phyloP scores from a whole-genome alignment of 331 rosid genomes.

The Quercus tomentella region DNA sequence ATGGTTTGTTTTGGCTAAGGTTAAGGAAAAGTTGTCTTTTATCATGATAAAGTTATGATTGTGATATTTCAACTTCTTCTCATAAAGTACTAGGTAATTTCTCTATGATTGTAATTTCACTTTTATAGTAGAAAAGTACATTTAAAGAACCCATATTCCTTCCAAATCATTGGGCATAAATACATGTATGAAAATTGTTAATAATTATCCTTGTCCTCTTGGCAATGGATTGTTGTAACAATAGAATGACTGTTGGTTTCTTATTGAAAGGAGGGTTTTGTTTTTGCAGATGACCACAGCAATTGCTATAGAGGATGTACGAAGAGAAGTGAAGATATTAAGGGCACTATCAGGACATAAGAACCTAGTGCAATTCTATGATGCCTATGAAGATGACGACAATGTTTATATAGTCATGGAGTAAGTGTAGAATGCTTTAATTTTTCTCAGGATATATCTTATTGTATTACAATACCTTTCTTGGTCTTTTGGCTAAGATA shows the following conservation, averaged over 20 bases:
- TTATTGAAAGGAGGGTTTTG: constrained; percentile 24
- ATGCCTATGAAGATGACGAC: constrained; percentile 73
- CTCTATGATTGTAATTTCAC: not conserved
- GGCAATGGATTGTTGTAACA: constrained; percentile 8
- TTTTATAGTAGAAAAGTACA: not conserved
- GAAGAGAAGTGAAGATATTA: constrained; percentile 84
- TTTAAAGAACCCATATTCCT: not conserved
- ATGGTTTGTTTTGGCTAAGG: not conserved
- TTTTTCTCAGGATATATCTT: not conserved
- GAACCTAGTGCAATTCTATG: constrained; percentile 76
- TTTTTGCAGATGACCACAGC: constrained; percentile 79
- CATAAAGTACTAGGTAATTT: not conserved
- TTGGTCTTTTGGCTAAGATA: not conserved
- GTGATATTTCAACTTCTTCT: constrained; percentile 9
- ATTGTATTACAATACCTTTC: not conserved
- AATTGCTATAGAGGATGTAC: constrained; percentile 76
- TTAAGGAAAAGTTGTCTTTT: not conserved
- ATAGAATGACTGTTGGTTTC: constrained; percentile 16
- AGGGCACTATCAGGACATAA: constrained; percentile 68
- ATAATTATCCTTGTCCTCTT: not conserved
- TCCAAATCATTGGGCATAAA: not conserved
- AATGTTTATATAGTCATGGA: constrained; percentile 81
- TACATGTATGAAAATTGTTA: not conserved
- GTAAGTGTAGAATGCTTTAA: constrained; percentile 45
- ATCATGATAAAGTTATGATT: not conserved